Evolutionary conservation across 805 yeast genomes (phyloP), one percentile per base, ranked within the genome.

Genomic region (Starmerella tilneyi): DNA sequence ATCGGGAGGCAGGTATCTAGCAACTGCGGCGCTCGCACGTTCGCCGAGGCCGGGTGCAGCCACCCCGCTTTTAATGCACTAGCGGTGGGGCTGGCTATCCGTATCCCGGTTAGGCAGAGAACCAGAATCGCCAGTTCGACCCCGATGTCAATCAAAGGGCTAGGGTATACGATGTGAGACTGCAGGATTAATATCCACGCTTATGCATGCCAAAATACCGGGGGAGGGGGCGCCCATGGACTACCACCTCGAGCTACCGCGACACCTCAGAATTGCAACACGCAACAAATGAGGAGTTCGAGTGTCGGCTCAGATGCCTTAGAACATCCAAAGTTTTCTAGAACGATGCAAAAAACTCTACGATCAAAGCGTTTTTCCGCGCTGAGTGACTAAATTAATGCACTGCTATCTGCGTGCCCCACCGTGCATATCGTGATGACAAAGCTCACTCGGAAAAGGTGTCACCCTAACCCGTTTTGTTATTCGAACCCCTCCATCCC

Each of bases 401-500:
- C 27, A 24, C 11, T 8, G 8, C 27, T 24, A 24, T 24, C 27
- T 9, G 27, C 8, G 11, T 11, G 11, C 27, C 27, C 11, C 27
- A 24, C 11, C 27, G 11, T 28, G 31, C 40, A 36, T 23, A 24
- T 36, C 40, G 9, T 12, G 38, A 9, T 21, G 38, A 34, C 38
- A 13, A 34, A n/a, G 28, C 15, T 4, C 20, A 33, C n/a, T 22
- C 19, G 38, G 28, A n/a, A 22, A 34, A 34, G 12, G 6, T 24
- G 8, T 13, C n/a, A 23, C 40, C 40, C 40, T 36, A 23, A 21
- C 28, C 40, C 40, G 8, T 9, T 16, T n/a, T 23, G 13, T 36
- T 36, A 16, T 21, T 28, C 21, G 22, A 36, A 36, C 40, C 40
- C 40, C 40, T 36, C 40, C 40, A 36, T 36, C 40, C 22, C 40